These are phyloP conservation scores for Casuarina cunninghamiana DNA, from an alignment of 306 rosid species.

Conservation along the genomic window DNA sequence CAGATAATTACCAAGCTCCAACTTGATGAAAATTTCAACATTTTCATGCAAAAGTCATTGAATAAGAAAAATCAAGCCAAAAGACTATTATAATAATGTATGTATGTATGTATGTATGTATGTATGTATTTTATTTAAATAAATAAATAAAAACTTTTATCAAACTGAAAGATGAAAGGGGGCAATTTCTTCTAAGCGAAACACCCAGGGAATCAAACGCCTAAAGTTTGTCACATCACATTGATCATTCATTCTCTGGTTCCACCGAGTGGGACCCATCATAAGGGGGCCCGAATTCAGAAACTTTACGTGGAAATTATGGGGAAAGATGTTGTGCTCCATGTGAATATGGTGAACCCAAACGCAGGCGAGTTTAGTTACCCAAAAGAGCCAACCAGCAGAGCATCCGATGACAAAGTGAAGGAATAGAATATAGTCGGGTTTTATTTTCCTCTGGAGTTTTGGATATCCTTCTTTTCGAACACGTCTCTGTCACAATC, in stretches of 20 bases:
- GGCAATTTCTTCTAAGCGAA: background rate
- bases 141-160: no score
- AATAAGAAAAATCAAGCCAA: background rate
- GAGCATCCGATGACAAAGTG: slow-evolving; percentile 38
- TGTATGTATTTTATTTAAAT: no score
- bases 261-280: background rate
- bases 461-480: slow-evolving; percentile 25
- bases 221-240: background rate
- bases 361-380: background rate
- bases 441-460: slow-evolving; percentile 1
- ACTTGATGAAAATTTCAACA: background rate
- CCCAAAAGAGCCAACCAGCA: slow-evolving; percentile 29
- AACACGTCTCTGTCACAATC: slow-evolving; percentile 9
- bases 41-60: background rate
- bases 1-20: background rate
- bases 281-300: background rate
- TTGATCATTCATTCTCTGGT: background rate
- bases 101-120: no score
- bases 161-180: no score
- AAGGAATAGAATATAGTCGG: background rate
- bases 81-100: no score
- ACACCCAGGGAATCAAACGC: background rate
- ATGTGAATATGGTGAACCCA: background rate
- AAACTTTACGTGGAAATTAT: background rate
- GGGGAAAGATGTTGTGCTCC: background rate